Evolutionary conservation across 371 early-diverging fungal species (phyloP), one percentile per base, ranked within the genome.

Genomic region (Mucor lusitanicus): DNA sequence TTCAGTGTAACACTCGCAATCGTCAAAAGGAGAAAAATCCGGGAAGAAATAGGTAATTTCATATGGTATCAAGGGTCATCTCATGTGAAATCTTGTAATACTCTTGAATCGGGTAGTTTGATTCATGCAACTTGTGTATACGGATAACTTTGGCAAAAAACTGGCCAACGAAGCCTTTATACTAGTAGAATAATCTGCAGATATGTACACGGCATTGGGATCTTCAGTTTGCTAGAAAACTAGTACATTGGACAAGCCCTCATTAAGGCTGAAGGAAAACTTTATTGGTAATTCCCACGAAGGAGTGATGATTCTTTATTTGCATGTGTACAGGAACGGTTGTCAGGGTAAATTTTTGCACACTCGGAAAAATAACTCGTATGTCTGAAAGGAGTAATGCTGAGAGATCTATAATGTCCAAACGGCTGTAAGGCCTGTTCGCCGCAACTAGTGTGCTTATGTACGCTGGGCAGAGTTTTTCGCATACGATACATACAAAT

Each of bases 1-100:
- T 55, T 55, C 19, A 30, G 55, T 55, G 55, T 55, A 32, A 55
- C 55, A n/a, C 13, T 2, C 3, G 9, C 27, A 25, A 25, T 53
- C 4, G 17, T 15, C 27, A 55, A 55, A 27, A 55, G 55, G n/a
- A 32, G 32, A 55, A 30, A 55, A 23, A 44, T 44, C 44, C 53
- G 53, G 53, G 27, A 53, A 53, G 53, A 53, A 21, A 53, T 27
- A 27, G 53, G 53, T 21, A 23, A 55, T 55, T 55, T 55, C 55
- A 55, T 53, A 53, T 53, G 53, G 27, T 53, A 25, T 27, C 27
- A 53, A 53, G 27, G 12, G 53, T 4, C 13, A 53, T 53, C 23
- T 44, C 53, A 53, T 53, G 53, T 53, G 53, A 53, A n/a, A 44
- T 44, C 44, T 44, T 44, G n/a, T 44, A n/a, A 44, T 44, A 44